A percentile compares a stretch with the other conserved stretches of the same genome.
Evolutionary conservation across 495 filamentous ascomycete genomes (phyloP).

Genomic region (Astrocystis sublimbata): DNA sequence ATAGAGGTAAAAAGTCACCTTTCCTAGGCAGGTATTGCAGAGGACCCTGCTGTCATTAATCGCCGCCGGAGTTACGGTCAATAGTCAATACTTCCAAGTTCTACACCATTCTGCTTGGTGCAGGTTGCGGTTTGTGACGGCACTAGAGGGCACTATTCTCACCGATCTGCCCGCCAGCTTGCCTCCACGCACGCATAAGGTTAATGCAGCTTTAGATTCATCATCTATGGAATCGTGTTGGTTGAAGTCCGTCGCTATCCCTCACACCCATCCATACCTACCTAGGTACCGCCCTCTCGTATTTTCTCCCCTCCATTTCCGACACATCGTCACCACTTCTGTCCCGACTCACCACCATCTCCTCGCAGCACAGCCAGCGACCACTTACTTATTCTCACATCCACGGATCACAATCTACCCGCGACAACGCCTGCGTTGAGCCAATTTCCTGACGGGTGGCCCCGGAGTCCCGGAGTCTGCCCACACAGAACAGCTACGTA

Average conservation of each 20-base stretch:
- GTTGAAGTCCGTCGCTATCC: not conserved
- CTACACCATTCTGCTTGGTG: not conserved
- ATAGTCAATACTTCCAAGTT: not conserved
- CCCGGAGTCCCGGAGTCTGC: constrained; percentile 27
- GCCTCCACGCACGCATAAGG: too few species aligned
- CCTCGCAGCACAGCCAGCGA: not conserved
- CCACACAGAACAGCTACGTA: constrained; percentile 1
- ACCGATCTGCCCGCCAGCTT: too few species aligned
- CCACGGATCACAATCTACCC: not conserved
- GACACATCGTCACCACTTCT: not conserved
- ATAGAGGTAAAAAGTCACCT: too few species aligned
- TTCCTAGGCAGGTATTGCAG: not conserved
- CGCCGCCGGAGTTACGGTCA: too few species aligned
- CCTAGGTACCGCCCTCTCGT: too few species aligned
- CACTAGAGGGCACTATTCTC: not conserved
- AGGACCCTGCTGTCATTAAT: not conserved
- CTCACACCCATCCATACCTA: not conserved
- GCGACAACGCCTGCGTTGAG: constrained; percentile 2
- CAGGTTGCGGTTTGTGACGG: not conserved
- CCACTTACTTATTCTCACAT: not conserved
- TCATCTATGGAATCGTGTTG: not conserved
- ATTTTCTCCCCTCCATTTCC: not conserved
- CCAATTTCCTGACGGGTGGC: constrained; percentile 20
- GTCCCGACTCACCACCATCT: not conserved
- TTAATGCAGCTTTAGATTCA: not conserved